Conservation (phyloP, 1,284 basidiomycete species). For the Ustilago vetiveriae region DNA sequence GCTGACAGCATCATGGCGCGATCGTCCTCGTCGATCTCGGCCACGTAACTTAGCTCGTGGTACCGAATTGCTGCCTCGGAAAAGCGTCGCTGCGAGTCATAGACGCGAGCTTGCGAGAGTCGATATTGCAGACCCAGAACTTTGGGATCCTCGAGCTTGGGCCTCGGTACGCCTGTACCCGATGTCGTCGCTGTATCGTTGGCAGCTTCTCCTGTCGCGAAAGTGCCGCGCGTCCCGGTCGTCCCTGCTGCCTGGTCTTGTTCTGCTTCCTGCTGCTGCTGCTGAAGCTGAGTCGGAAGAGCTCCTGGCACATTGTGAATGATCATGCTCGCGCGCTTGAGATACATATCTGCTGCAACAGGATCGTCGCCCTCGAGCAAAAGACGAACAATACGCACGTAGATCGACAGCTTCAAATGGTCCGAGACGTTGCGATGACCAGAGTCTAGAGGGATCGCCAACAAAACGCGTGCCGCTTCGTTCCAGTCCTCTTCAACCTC, state of each 20-base stretch:
- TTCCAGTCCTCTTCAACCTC: conserved; percentile 91
- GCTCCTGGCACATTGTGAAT: conserved; percentile 72
- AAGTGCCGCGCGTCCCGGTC: too few species aligned
- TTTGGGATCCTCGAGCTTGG: conserved; percentile 39
- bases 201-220: neutral
- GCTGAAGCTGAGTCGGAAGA: conserved; percentile 21
- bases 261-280: conserved; percentile 22
- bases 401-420: conserved; percentile 85
- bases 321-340: conserved; percentile 91
- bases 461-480: conserved; percentile 87
- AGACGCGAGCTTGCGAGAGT: conserved; percentile 78
- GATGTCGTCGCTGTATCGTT: neutral
- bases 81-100: conserved; percentile 89
- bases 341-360: conserved; percentile 92
- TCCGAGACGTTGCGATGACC: conserved; percentile 81
- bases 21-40: conserved; percentile 53
- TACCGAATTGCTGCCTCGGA: conserved; percentile 93
- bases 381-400: conserved; percentile 91
- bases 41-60: conserved; percentile 76
- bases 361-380: conserved; percentile 95
- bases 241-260: neutral
- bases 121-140: conserved; percentile 62
- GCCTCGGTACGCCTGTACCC: conserved; percentile 1
- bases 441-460: conserved; percentile 89
- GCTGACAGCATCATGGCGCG: conserved; percentile 70